A percentile compares a stretch with the other conserved stretches of the same genome.
These are phyloP conservation scores for Aspergillus bombycis DNA, from an alignment of 2,329 filamentous ascomycete genomes.

Conservation along the genomic window DNA sequence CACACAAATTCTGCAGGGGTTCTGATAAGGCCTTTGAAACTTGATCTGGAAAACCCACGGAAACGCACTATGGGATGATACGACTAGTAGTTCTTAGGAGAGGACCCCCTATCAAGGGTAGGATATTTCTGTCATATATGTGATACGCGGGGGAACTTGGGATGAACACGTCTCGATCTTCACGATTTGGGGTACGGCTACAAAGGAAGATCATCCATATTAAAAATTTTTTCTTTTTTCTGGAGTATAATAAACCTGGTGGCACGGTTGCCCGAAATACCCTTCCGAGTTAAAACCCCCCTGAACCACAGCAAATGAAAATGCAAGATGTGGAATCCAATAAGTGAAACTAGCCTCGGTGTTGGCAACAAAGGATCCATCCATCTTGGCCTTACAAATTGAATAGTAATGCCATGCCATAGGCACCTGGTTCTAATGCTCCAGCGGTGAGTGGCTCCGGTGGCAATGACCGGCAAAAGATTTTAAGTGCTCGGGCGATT, in stretches of 20 bases:
- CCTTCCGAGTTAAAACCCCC: not conserved
- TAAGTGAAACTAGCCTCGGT: conserved; percentile 4
- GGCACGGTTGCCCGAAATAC: not conserved
- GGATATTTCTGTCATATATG: not conserved
- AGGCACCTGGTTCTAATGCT: not conserved
- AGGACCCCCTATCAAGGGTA: not conserved
- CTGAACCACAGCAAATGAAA: conserved; percentile 1
- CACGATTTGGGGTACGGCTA: not conserved
- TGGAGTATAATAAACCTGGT: not conserved
- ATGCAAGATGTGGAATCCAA: not conserved
- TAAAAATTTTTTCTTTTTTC: not conserved
- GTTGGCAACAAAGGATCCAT: conserved; percentile 3
- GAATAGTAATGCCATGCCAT: not conserved
- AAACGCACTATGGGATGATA: not conserved
- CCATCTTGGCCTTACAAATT: not conserved
- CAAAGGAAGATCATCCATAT: not conserved
- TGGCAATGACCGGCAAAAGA: not conserved
- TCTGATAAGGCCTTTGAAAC: not conserved
- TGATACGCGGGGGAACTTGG: not conserved
- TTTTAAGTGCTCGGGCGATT: not conserved
- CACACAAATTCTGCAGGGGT: not conserved
- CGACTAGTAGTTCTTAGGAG: not conserved
- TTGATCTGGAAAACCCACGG: conserved; percentile 1
- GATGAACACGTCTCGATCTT: not conserved
- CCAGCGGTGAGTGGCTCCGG: not conserved